Evolutionary conservation across 1,284 basidiomycete species (phyloP).

Genomic region (Agroathelia rolfsii): DNA sequence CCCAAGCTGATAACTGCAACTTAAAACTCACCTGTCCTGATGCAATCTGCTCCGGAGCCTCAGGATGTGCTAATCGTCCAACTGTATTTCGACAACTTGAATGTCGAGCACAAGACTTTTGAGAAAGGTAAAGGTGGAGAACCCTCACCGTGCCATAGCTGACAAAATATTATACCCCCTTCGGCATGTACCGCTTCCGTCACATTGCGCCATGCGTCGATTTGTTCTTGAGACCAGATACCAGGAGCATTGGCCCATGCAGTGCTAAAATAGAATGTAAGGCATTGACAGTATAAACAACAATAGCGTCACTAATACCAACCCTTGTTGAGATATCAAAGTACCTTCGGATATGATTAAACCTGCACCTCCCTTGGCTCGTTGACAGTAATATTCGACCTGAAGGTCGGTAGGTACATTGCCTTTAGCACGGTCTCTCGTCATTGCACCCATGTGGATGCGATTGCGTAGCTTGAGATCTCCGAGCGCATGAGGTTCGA

Average conservation of each 20-base stretch:
- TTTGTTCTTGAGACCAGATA: constrained; percentile 10
- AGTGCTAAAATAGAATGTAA: constrained; percentile 9
- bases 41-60: constrained; percentile 24
- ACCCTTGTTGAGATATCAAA: constrained; percentile 4
- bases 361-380: constrained; percentile 1
- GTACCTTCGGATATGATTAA: constrained; percentile 1
- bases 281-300: no score
- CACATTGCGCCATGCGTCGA: constrained; percentile 11
- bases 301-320: background rate
- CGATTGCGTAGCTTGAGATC: no score
- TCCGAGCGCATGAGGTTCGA: no score
- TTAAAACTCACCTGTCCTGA: no score
- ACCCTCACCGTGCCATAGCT: constrained; percentile 8
- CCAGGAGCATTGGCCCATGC: constrained; percentile 15
- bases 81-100: no score
- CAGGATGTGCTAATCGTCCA: constrained; percentile 26
- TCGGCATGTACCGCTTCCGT: constrained; percentile 11
- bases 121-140: background rate
- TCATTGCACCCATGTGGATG: constrained; percentile 18
- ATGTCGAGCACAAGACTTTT: no score
- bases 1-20: no score
- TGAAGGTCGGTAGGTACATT: constrained; percentile 4
- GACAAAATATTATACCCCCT: constrained; percentile 6
- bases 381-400: constrained; percentile 2
- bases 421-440: constrained; percentile 17